These are phyloP conservation scores for Xylaria arbuscula DNA, from an alignment of 2,329 filamentous ascomycete genomes.

Conservation along the genomic window DNA sequence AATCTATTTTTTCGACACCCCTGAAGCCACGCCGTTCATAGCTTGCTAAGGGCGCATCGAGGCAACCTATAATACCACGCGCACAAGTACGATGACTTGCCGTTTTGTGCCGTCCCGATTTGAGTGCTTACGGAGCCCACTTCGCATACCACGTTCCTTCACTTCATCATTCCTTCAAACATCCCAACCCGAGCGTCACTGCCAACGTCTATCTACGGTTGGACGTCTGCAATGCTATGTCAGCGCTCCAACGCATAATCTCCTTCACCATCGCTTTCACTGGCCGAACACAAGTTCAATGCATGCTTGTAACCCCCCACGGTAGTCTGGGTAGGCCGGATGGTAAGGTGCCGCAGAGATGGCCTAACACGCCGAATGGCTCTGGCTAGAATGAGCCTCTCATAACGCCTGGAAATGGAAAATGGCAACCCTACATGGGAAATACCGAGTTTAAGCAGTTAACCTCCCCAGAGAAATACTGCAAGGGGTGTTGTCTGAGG, in stretches of 20 bases:
- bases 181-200: not conserved
- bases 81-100: constrained; percentile 4
- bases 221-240: constrained; percentile 11
- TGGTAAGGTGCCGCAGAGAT: not conserved
- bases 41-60: not conserved
- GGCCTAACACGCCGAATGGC: not conserved
- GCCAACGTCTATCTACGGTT: not conserved
- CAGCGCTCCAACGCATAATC: constrained; percentile 3
- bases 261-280: not conserved
- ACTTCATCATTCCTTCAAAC: not conserved
- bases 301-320: not conserved
- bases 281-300: constrained; percentile 13
- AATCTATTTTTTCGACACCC: not conserved
- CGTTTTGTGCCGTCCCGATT: constrained; percentile 3
- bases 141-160: not conserved
- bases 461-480: not conserved
- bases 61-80: constrained; percentile 11
- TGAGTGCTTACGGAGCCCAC: constrained; percentile 20
- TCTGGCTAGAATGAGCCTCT: constrained; percentile 6
- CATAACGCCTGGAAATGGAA: not conserved
- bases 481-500: constrained; percentile 2
- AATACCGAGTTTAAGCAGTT: not conserved
- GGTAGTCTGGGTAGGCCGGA: not conserved
- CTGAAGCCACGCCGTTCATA: constrained; percentile 13
- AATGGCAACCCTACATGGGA: constrained; percentile 12